phyloP scores from a whole-genome alignment of 345 rosid species.

The Boechera divaricarpa region DNA sequence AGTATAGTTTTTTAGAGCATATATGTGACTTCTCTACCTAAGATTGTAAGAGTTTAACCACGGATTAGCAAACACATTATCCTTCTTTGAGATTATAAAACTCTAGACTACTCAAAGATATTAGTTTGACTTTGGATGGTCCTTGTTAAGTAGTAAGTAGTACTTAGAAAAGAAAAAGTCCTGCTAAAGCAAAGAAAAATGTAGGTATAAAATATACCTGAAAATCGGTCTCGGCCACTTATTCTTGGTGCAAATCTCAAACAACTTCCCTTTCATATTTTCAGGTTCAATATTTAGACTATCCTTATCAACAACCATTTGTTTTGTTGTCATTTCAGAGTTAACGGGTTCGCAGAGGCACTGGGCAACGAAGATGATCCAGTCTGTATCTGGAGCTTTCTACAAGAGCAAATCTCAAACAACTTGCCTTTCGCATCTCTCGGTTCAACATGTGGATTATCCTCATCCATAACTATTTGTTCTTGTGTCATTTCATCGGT shows the following conservation, averaged over 20 bases:
- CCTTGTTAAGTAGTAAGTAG: not conserved
- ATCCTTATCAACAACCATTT: not conserved
- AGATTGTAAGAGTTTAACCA: not conserved
- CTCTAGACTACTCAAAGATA: not conserved
- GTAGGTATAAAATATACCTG: constrained; percentile 43
- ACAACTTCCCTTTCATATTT: not conserved
- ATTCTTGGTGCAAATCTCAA: constrained; percentile 31
- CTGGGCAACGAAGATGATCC: constrained; percentile 52
- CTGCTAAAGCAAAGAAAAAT: not conserved
- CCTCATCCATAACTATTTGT: not conserved
- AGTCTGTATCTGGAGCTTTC: not conserved
- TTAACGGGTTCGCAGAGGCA: constrained; percentile 51
- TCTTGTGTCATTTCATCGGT: constrained; percentile 41
- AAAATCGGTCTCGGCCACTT: constrained; percentile 64
- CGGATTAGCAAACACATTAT: not conserved
- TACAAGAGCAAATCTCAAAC: not conserved
- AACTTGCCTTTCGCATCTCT: too few relatives aligned
- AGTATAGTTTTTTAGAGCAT: not conserved
- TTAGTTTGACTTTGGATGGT: not conserved
- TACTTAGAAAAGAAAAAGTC: not conserved
- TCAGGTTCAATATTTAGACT: not conserved
- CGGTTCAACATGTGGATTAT: not conserved
- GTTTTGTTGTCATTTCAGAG: constrained; percentile 9
- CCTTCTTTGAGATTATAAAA: not conserved
- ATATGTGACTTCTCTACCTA: not conserved